Percentiles rank a stretch among this genome's conserved stretches.
These are phyloP conservation scores for Fusarium nelsonii DNA, from an alignment of 2,329 filamentous ascomycete species.

Conservation along the genomic window DNA sequence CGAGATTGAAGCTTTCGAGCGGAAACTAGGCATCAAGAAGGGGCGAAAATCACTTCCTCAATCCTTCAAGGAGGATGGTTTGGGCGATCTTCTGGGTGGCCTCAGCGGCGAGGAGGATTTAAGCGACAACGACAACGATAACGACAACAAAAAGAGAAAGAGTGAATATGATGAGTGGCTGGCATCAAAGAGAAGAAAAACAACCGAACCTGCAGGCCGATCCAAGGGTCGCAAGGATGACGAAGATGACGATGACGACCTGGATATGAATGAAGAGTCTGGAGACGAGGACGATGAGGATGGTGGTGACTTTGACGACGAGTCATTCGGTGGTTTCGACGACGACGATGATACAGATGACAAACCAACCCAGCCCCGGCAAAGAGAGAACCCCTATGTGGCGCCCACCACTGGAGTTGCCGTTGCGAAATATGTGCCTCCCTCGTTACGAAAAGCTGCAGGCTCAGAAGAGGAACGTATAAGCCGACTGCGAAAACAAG, in stretches of 20 bases:
- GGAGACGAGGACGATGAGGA: slow-evolving; percentile 46
- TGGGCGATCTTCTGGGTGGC: slow-evolving; percentile 82
- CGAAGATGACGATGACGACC: slow-evolving; percentile 36
- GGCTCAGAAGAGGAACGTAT: slow-evolving; percentile 75
- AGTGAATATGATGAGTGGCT: slow-evolving; percentile 71
- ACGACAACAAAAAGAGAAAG: slow-evolving; percentile 70
- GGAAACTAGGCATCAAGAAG: slow-evolving; percentile 84
- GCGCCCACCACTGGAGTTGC: slow-evolving; percentile 70
- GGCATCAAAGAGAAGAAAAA: slow-evolving; percentile 67
- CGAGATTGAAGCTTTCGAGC: slow-evolving; percentile 89
- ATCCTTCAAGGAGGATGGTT: slow-evolving; percentile 82
- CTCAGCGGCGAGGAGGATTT: slow-evolving; percentile 58
- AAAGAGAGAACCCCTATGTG: slow-evolving; percentile 88
- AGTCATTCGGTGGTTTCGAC: slow-evolving; percentile 58
- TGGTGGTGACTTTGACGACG: slow-evolving; percentile 50
- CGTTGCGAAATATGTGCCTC: slow-evolving; percentile 85
- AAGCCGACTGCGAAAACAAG: slow-evolving; percentile 78
- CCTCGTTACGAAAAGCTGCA: slow-evolving; percentile 77
- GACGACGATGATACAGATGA: slow-evolving; percentile 51
- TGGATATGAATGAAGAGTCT: slow-evolving; percentile 38
- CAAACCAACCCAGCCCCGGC: slow-evolving; percentile 58
- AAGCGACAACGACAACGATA: slow-evolving; percentile 61
- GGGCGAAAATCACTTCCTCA: slow-evolving; percentile 80
- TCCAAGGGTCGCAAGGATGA: slow-evolving; percentile 39
- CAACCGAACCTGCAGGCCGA: slow-evolving; percentile 39